Percentiles rank a stretch among this genome's conserved stretches.
Conservation (phyloP, 176 grass and related monocot species). For the Triticum timopheevii region DNA sequence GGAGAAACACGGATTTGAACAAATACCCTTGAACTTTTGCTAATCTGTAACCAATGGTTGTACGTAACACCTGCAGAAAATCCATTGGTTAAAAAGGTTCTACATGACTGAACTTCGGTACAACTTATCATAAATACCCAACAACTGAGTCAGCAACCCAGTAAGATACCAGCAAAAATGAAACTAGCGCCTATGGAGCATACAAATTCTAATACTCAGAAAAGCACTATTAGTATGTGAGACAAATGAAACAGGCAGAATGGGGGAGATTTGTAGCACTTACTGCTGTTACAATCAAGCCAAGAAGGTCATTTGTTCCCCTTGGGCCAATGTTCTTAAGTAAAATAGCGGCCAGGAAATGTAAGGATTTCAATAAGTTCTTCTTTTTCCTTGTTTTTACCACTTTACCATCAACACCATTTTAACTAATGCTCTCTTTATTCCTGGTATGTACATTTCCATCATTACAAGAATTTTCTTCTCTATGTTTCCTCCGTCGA, state of each 20-base stretch:
- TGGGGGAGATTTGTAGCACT: conserved; percentile 12
- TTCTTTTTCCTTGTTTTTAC: conserved; percentile 49
- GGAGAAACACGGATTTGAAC: conserved; percentile 80
- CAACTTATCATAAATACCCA: background rate
- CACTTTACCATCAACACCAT: conserved; percentile 56
- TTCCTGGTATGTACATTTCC: conserved; percentile 17
- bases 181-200: background rate
- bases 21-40: conserved; percentile 95
- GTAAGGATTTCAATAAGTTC: conserved; percentile 71
- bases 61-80: conserved; percentile 74
- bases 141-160: background rate
- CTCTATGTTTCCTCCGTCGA: conserved; percentile 26
- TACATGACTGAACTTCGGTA: background rate
- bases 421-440: conserved; percentile 37
- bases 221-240: background rate
- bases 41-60: conserved; percentile 57
- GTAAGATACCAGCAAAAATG: conserved; percentile 5
- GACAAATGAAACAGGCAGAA: background rate
- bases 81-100: conserved; percentile 3
- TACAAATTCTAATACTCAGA: conserved; percentile 4
- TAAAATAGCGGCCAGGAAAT: conserved; percentile 82
- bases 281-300: conserved; percentile 67
- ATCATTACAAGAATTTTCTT: conserved; percentile 36
- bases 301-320: conserved; percentile 66
- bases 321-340: conserved; percentile 75